phyloP scores from a whole-genome alignment of 345 rosid genomes.

The Sonneratia caseolaris region DNA sequence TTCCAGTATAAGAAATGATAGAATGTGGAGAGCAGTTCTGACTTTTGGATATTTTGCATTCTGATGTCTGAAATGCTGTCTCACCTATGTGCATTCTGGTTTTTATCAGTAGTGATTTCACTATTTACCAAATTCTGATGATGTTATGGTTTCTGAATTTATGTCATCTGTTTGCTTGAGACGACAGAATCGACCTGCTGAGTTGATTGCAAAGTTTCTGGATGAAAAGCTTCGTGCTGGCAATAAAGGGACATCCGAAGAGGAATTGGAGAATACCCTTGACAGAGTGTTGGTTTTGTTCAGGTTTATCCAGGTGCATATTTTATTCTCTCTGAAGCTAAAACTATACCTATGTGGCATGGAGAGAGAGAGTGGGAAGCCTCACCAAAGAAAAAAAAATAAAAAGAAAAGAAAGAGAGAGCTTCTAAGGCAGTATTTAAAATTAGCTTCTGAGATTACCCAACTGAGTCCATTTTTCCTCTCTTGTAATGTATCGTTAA shows the following conservation, averaged over 20 bases:
- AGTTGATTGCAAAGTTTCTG: constrained; percentile 92
- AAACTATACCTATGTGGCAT: neutral
- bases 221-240: constrained; percentile 99
- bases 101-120: neutral
- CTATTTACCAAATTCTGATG: neutral
- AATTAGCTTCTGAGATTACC: neutral
- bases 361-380: neutral
- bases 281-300: constrained; percentile 94
- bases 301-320: constrained; percentile 88
- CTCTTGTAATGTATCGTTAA: neutral
- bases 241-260: constrained; percentile 98
- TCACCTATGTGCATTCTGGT: neutral
- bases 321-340: neutral
- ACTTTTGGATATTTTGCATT: neutral
- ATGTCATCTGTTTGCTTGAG: neutral
- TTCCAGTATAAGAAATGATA: neutral
- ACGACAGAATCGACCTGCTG: constrained; percentile 91
- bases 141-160: neutral
- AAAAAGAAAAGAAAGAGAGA: neutral
- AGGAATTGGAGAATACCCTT: constrained; percentile 94
- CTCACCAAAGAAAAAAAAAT: neutral
- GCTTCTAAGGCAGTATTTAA: neutral
- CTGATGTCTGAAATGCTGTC: neutral
- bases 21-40: neutral
- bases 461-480: neutral